Conservation (phyloP, 352 stramenopile species). For the Pythium insidiosum region DNA sequence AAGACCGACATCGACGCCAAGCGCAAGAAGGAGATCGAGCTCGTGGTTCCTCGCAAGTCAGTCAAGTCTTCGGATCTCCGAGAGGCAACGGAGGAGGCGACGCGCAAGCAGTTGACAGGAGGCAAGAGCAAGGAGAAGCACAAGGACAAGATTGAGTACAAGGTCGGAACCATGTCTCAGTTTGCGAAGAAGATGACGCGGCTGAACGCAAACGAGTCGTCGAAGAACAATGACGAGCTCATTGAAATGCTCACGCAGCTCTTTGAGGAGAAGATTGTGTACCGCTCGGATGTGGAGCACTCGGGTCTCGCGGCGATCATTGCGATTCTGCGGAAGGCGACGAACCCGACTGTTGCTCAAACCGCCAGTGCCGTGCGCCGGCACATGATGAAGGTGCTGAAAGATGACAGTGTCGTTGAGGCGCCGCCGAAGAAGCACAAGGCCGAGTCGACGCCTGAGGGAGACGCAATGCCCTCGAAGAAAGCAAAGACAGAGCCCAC, state of each 20-base stretch:
- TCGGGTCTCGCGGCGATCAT: constrained; percentile 68
- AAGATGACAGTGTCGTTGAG: constrained; percentile 30
- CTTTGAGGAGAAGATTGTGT: constrained; percentile 66
- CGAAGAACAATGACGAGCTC: constrained; percentile 68
- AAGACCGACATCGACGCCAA: constrained; percentile 60
- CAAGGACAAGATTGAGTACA: constrained; percentile 64
- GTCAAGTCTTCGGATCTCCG: constrained; percentile 72
- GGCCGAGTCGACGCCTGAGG: too few relatives aligned
- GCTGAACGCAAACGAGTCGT: constrained; percentile 54
- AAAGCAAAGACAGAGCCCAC: constrained; percentile 11
- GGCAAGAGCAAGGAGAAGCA: constrained; percentile 28
- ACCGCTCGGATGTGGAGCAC: constrained; percentile 55
- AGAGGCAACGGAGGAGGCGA: constrained; percentile 61
- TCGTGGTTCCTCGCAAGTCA: constrained; percentile 66
- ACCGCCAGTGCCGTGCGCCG: constrained; percentile 73
- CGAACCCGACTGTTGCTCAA: constrained; percentile 53
- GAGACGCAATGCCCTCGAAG: too few relatives aligned
- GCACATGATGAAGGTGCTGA: constrained; percentile 63
- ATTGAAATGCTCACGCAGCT: constrained; percentile 65
- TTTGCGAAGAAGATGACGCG: constrained; percentile 61
- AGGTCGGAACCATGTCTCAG: constrained; percentile 39
- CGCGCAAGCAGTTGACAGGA: constrained; percentile 45
- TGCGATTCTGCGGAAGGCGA: constrained; percentile 52
- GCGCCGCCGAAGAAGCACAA: constrained; percentile 31
- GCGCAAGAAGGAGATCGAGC: constrained; percentile 75